Conservation (phyloP, 306 rosid genomes). For the Mucuna pruriens region DNA sequence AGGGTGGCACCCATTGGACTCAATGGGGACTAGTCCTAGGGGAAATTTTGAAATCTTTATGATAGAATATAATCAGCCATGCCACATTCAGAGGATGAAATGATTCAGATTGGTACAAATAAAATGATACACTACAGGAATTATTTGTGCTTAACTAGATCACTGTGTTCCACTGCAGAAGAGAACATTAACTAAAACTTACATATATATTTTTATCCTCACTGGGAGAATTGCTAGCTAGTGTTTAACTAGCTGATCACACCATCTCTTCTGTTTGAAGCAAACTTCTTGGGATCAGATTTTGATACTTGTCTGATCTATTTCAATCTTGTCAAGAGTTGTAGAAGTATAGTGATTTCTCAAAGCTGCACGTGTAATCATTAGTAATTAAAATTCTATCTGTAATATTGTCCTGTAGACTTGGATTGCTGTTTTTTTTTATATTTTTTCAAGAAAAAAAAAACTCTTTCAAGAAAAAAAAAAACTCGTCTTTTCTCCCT, state of each 20-base stretch:
- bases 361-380: not conserved
- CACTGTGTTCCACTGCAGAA: not conserved
- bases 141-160: conserved; percentile 12
- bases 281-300: not conserved
- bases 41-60: conserved; percentile 73
- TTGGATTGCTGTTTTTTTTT: not conserved
- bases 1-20: conserved; percentile 98
- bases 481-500: not conserved
- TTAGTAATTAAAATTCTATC: not conserved
- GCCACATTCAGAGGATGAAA: not conserved
- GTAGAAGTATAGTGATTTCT: not conserved
- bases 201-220: too few species aligned
- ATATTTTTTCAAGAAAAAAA: too few species aligned
- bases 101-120: conserved; percentile 31
- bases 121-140: not conserved
- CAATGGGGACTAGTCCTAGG: conserved; percentile 94
- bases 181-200: not conserved
- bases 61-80: conserved; percentile 29
- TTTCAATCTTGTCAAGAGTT: conserved; percentile 10
- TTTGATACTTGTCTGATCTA: not conserved
- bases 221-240: not conserved
- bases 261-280: not conserved
- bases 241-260: not conserved
- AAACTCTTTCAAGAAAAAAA: not conserved
- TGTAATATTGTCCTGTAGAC: not conserved